Evolutionary conservation across 2,329 filamentous ascomycete species (phyloP).

Genomic region (Boeremia exigua): DNA sequence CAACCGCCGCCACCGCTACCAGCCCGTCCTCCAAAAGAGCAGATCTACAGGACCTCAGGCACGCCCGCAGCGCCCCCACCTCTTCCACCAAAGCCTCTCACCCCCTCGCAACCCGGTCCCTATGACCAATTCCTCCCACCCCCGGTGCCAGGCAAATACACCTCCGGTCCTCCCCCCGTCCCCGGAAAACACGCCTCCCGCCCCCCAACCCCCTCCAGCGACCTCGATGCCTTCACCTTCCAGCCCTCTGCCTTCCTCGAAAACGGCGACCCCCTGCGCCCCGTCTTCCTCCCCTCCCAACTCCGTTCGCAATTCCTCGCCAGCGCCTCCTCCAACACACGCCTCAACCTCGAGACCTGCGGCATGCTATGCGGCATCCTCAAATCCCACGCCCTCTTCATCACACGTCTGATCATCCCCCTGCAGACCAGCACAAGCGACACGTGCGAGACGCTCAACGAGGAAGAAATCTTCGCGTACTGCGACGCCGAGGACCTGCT

Average conservation of each 20-base stretch:
- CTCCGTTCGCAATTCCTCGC: constrained; percentile 77
- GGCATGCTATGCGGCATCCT: constrained; percentile 91
- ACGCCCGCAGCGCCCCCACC: constrained; percentile 32
- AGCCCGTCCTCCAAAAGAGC: constrained; percentile 47
- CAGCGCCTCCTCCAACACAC: constrained; percentile 78
- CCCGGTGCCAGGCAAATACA: constrained; percentile 42
- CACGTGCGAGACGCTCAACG: constrained; percentile 93
- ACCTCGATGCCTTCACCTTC: constrained; percentile 75
- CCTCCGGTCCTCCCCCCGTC: constrained; percentile 32
- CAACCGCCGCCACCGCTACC: constrained; percentile 38
- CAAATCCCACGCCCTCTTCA: constrained; percentile 91
- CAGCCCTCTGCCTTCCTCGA: constrained; percentile 87
- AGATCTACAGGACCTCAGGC: constrained; percentile 34
- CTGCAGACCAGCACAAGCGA: constrained; percentile 89
- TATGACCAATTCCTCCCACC: constrained; percentile 30
- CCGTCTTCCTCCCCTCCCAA: constrained; percentile 81
- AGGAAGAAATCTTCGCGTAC: constrained; percentile 84
- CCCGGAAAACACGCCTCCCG: constrained; percentile 36
- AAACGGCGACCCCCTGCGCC: constrained; percentile 83
- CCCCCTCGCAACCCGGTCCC: constrained; percentile 21
- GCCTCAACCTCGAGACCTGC: constrained; percentile 86
- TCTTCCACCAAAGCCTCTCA: constrained; percentile 38
- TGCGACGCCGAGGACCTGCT: constrained; percentile 84
- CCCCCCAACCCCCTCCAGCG: constrained; percentile 41
- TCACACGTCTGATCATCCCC: constrained; percentile 86